These are phyloP conservation scores for Cryptococcus wingfieldii DNA, from an alignment of 1,284 basidiomycete genomes.

Conservation along the genomic window DNA sequence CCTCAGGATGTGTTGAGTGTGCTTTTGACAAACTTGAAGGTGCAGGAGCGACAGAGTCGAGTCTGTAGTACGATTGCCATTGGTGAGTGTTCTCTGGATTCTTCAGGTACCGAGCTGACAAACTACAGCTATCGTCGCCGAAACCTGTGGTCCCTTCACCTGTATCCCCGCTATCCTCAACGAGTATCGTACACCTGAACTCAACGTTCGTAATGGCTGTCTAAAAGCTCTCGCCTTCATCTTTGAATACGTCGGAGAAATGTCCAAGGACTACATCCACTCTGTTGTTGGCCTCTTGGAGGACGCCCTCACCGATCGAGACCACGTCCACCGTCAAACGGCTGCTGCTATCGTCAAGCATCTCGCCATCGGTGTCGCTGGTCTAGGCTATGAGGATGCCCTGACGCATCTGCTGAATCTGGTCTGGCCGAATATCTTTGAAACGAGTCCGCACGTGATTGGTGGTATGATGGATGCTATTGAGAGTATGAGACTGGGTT, in stretches of 20 bases:
- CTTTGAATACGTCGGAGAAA: slow-evolving; percentile 99
- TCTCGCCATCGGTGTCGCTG: slow-evolving; percentile 91
- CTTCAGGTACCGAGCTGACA: background rate
- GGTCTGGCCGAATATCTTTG: slow-evolving; percentile 98
- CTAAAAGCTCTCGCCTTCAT: slow-evolving; percentile 97
- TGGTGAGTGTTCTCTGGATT: slow-evolving; percentile 46
- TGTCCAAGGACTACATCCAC: slow-evolving; percentile 97
- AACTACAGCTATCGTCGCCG: slow-evolving; percentile 75
- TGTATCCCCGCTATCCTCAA: slow-evolving; percentile 98
- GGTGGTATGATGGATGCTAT: slow-evolving; percentile 94
- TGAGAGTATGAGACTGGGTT: slow-evolving; percentile 91
- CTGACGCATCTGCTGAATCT: slow-evolving; percentile 97
- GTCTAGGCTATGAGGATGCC: slow-evolving; percentile 94
- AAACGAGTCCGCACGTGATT: slow-evolving; percentile 97
- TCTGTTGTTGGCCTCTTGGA: slow-evolving; percentile 96
- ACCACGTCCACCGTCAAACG: slow-evolving; percentile 96
- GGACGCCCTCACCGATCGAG: slow-evolving; percentile 95
- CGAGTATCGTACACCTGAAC: slow-evolving; percentile 95
- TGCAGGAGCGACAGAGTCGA: slow-evolving; percentile 97
- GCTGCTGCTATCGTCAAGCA: slow-evolving; percentile 99
- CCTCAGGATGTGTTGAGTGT: slow-evolving; percentile 98
- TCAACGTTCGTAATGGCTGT: slow-evolving; percentile 99
- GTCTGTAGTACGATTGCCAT: slow-evolving; percentile 99
- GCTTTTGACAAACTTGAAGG: slow-evolving; percentile 90
- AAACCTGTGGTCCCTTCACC: slow-evolving; percentile 98